Conservation (phyloP, 352 stramenopile genomes). For the Halophytophthora polymorphica region DNA sequence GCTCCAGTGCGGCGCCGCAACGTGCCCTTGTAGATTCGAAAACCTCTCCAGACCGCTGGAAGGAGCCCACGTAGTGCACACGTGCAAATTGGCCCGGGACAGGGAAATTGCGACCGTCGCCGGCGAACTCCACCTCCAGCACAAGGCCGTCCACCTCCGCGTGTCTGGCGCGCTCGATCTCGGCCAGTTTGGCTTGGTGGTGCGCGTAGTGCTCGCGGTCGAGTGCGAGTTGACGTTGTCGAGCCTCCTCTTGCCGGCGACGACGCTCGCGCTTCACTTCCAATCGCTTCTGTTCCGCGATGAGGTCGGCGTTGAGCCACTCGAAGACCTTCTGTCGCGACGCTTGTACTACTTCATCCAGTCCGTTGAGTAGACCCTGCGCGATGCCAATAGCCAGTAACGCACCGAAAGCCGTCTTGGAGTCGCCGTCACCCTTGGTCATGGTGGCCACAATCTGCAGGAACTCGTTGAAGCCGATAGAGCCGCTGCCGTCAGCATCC, state of each 20-base stretch:
- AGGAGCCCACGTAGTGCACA: conserved; percentile 67
- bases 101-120: conserved; percentile 57
- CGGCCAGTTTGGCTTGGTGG: conserved; percentile 42
- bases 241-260: conserved; percentile 44
- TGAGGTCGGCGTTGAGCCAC: conserved; percentile 63
- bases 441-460: conserved; percentile 61
- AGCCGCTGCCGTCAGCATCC: conserved; percentile 59
- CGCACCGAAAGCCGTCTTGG: conserved; percentile 41
- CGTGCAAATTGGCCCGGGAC: conserved; percentile 59
- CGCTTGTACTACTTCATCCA: conserved; percentile 54
- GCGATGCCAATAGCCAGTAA: conserved; percentile 59
- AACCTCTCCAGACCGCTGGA: conserved; percentile 41
- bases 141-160: conserved; percentile 40
- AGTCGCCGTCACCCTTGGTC: conserved; percentile 31
- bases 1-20: conserved; percentile 52
- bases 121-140: conserved; percentile 53
- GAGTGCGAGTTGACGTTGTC: conserved; percentile 35
- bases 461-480: conserved; percentile 75
- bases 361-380: conserved; percentile 57
- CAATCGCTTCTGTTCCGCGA: conserved; percentile 67
- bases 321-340: conserved; percentile 52
- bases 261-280: conserved; percentile 50
- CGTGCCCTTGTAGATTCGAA: conserved; percentile 70
- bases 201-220: conserved; percentile 39
- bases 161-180: conserved; percentile 36